Evolutionary conservation across 805 yeast genomes (phyloP).

Genomic region (Suhomyces kilbournensis): DNA sequence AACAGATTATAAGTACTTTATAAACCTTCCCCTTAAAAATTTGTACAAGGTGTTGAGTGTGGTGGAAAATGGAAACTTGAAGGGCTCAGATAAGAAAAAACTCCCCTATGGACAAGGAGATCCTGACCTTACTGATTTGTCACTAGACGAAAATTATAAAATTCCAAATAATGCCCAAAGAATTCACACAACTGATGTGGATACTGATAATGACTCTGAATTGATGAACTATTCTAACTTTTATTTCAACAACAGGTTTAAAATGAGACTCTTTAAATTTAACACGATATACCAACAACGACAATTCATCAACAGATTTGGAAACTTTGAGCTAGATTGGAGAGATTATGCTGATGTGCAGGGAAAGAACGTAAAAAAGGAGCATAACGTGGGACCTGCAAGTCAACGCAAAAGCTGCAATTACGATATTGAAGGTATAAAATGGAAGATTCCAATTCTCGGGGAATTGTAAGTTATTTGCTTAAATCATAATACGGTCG

Average conservation of each 20-base stretch:
- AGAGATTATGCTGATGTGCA: constrained; percentile 1
- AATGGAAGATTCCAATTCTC: constrained; percentile 42
- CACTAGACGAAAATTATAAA: constrained; percentile 3
- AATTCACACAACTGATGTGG: neutral
- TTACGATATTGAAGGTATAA: constrained; percentile 37
- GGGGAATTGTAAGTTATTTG: constrained; percentile 25
- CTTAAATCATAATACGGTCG: neutral
- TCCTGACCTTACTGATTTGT: constrained; percentile 5
- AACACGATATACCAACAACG: constrained; percentile 40
- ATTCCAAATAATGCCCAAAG: neutral
- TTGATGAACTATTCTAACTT: constrained; percentile 33
- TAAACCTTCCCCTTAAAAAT: constrained; percentile 45
- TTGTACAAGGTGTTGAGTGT: constrained; percentile 45
- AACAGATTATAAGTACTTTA: constrained; percentile 39
- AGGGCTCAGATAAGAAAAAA: neutral
- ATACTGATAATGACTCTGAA: neutral
- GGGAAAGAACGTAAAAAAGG: constrained; percentile 7
- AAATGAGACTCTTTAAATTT: constrained; percentile 35
- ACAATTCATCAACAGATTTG: constrained; percentile 41
- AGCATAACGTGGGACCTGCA: neutral
- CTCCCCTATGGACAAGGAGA: constrained; percentile 17
- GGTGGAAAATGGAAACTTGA: constrained; percentile 25
- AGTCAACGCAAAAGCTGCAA: constrained; percentile 18
- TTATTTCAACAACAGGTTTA: constrained; percentile 30
- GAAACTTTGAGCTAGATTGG: constrained; percentile 29